A percentile compares a stretch with the other conserved stretches of the same genome.
Conservation (phyloP, 108 stramenopile species). For the Pseudonitzschia multistriata region DNA sequence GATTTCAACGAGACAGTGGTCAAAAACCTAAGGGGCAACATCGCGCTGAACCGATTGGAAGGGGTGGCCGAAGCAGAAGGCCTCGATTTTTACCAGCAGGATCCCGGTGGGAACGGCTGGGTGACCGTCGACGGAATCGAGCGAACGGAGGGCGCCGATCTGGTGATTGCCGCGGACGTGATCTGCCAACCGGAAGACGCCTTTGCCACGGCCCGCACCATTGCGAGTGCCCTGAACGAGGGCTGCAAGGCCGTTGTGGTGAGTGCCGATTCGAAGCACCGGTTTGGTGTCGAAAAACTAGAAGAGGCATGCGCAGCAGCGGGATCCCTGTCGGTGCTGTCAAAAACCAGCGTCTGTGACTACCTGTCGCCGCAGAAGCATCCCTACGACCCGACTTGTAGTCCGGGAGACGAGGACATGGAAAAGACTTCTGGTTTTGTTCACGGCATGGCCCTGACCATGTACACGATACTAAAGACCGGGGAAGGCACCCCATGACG, state of each 20-base stretch:
- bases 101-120: constrained; percentile 1
- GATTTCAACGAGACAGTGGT: constrained; percentile 76
- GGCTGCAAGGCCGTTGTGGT: constrained; percentile 63
- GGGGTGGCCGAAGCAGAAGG: constrained; percentile 16
- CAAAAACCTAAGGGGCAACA: constrained; percentile 66
- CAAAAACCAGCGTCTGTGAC: constrained; percentile 1
- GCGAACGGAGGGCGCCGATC: constrained; percentile 50
- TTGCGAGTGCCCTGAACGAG: constrained; percentile 51
- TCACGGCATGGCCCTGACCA: constrained; percentile 64
- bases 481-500: background rate
- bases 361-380: background rate
- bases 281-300: constrained; percentile 80
- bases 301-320: constrained; percentile 52
- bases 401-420: constrained; percentile 24
- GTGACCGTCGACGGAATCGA: constrained; percentile 24
- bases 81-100: constrained; percentile 76
- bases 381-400: background rate
- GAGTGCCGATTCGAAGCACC: constrained; percentile 73
- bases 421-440: constrained; percentile 66
- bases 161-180: constrained; percentile 77
- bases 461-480: constrained; percentile 44
- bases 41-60: constrained; percentile 51
- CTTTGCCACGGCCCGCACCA: constrained; percentile 65
- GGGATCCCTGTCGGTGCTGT: constrained; percentile 23
- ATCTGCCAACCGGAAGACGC: constrained; percentile 82